Percentiles rank a stretch among this genome's conserved stretches.
Evolutionary conservation across 2,329 filamentous ascomycete species (phyloP).

Genomic region (Ascochyta pisi): DNA sequence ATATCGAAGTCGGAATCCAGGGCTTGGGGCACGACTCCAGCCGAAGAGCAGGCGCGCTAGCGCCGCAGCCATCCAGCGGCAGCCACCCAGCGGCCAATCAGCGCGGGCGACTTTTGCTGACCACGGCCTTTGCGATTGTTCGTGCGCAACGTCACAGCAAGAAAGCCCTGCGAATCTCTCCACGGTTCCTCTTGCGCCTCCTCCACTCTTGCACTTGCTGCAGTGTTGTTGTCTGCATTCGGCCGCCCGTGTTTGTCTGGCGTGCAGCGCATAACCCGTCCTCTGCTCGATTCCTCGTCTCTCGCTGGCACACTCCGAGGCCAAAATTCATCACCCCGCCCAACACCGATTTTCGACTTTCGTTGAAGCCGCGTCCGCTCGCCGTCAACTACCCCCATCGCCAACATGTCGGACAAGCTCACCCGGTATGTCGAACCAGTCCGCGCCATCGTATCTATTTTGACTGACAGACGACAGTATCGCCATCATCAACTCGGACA

Average conservation of each 20-base stretch:
- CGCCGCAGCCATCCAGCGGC: too few species aligned
- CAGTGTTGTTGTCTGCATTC: constrained; percentile 9
- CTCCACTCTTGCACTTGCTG: constrained; percentile 12
- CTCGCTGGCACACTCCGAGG: constrained; percentile 22
- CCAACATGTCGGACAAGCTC: constrained; percentile 84
- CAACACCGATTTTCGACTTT: constrained; percentile 19
- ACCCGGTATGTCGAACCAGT: constrained; percentile 73
- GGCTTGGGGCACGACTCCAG: constrained; percentile 17
- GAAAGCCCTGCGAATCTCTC: constrained; percentile 16
- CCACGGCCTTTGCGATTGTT: constrained; percentile 20
- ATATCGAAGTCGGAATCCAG: constrained; percentile 25
- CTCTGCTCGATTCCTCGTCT: constrained; percentile 5
- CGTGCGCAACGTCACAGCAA: constrained; percentile 27
- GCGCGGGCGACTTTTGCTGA: constrained; percentile 23
- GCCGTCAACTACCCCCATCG: constrained; percentile 30
- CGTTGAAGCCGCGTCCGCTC: constrained; percentile 15
- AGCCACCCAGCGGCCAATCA: constrained; percentile 24
- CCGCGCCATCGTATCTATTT: background rate
- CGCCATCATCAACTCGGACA: constrained; percentile 98
- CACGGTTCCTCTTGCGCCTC: constrained; percentile 15
- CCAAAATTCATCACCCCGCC: constrained; percentile 30
- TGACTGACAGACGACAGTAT: constrained; percentile 64
- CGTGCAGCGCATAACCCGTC: constrained; percentile 1
- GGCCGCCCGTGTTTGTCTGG: constrained; percentile 8
- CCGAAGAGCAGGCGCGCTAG: constrained; percentile 6